Evolutionary conservation across 257 asterid species (phyloP), one percentile per base, ranked within the genome.

Genomic region (Ophiorrhiza pumila): DNA sequence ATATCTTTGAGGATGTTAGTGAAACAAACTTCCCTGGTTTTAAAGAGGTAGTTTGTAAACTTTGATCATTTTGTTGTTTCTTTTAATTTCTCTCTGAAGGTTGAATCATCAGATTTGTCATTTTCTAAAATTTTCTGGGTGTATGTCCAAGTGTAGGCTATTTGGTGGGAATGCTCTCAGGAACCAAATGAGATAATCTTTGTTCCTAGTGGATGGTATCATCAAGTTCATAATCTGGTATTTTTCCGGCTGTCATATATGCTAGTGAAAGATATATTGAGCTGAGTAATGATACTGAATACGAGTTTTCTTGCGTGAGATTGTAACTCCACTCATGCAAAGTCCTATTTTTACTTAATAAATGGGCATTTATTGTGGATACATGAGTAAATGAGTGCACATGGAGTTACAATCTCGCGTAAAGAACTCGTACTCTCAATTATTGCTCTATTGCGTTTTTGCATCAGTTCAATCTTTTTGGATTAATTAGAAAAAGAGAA

Each of bases 191-290:
- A 92, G 80, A 87, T 95, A 69, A 95, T 95, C 74, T 95, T 95
- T 42, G 99, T 95, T 43, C 98, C 99, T 59, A 91, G 98, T 84
- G 97, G 98, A 75, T 95, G 98, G 99, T 95, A 87, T 77, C 99
- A 95, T 81, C 99, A 95, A 95, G 97, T 95, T 79, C 96, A 86
- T 65, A 95, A 95, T 85, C 78, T 86, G 98, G 98, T 93, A 93
- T 42, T 25, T 49, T 52, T 61, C 63, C 32, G 18, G n/a, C 59
- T 14, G 69, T 39, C 65, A 66, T 41, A 34, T 18, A 37, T 58
- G 12, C 57, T 29, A 13, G 43, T 13, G 10, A 31, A 35, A 63
- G 52, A 32, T 29, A 41, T 35, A 14, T 34, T 56, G 4, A 7
- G 18, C 45, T n/a, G n/a, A n/a, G n/a, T n/a, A n/a, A n/a, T n/a